A percentile compares a stretch with the other conserved stretches of the same genome.
Conservation (phyloP, 2,329 filamentous ascomycete species). For the Trichoderma semiorbis region DNA sequence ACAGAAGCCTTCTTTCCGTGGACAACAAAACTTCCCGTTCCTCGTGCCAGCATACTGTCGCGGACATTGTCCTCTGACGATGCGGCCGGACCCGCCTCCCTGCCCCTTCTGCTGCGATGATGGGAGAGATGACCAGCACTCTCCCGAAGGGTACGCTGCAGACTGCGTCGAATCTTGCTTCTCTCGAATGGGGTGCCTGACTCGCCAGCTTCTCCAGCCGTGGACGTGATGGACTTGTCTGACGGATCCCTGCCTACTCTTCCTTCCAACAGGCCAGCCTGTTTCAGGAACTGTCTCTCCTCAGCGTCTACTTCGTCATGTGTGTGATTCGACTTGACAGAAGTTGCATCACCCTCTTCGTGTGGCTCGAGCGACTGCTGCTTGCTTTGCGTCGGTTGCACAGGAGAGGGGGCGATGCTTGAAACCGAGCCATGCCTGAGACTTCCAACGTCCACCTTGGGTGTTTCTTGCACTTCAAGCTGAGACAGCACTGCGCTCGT, state of each 20-base stretch:
- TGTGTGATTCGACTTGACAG: conserved; percentile 20
- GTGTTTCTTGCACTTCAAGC: conserved; percentile 26
- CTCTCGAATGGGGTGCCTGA: conserved; percentile 49
- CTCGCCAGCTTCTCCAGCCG: conserved; percentile 30
- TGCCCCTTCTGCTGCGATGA: conserved; percentile 72
- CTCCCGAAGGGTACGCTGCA: conserved; percentile 87
- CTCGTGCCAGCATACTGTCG: conserved; percentile 70
- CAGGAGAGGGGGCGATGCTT: conserved; percentile 30
- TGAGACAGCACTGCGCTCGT: conserved; percentile 21
- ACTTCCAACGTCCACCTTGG: conserved; percentile 24
- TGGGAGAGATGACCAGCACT: conserved; percentile 63
- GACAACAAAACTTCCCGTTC: conserved; percentile 86
- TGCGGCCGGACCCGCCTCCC: conserved; percentile 45
- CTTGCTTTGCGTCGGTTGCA: conserved; percentile 24
- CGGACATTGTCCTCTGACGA: conserved; percentile 40
- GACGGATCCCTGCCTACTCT: conserved; percentile 29
- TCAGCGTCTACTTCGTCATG: conserved; percentile 58
- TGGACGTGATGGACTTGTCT: conserved; percentile 37
- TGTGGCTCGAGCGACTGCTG: conserved; percentile 20
- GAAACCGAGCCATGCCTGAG: conserved; percentile 32
- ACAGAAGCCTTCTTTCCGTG: conserved; percentile 98
- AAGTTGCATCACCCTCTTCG: conserved; percentile 19
- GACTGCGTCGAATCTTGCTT: conserved; percentile 73
- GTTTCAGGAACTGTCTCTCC: conserved; percentile 64
- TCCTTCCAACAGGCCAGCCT: conserved; percentile 60